These are phyloP conservation scores for Mortierella antarctica DNA, from an alignment of 192 early-diverging fungal species.

Conservation along the genomic window DNA sequence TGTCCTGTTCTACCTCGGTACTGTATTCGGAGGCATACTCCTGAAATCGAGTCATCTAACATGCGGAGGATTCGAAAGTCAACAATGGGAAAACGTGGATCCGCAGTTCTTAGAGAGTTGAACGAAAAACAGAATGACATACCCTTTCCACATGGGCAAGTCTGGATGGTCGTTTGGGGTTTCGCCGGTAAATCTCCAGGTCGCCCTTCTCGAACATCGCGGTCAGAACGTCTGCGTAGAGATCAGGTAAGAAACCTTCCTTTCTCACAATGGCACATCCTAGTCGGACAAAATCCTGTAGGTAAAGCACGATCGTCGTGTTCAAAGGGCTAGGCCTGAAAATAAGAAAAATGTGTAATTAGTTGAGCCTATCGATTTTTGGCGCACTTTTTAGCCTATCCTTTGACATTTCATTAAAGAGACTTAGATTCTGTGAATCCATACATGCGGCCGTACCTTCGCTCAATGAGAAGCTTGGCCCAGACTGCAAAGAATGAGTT, in stretches of 20 bases:
- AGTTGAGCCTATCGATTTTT: not conserved
- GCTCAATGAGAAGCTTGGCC: constrained; percentile 31
- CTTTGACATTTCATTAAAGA: not conserved
- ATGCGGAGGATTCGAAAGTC: not conserved
- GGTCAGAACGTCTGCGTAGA: constrained; percentile 16
- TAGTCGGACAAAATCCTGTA: constrained; percentile 32
- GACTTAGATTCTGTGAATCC: not conserved
- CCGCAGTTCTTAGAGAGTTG: not conserved
- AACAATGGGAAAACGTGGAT: not conserved
- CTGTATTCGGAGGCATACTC: constrained; percentile 34
- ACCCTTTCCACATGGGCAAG: constrained; percentile 23
- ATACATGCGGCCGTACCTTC: constrained; percentile 10
- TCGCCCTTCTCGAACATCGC: constrained; percentile 39
- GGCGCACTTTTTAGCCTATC: not conserved
- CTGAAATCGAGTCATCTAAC: constrained; percentile 26
- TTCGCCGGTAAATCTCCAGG: constrained; percentile 34
- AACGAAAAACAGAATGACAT: not conserved
- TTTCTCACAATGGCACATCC: constrained; percentile 22
- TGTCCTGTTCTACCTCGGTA: constrained; percentile 14
- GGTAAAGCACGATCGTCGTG: constrained; percentile 2
- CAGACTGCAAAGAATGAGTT: constrained; percentile 21
- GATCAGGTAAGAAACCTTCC: constrained; percentile 25
- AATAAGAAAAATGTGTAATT: not conserved
- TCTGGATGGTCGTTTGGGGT: constrained; percentile 39
- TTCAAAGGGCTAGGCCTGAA: constrained; percentile 23